A percentile compares a stretch with the other conserved stretches of the same genome.
phyloP scores from a whole-genome alignment of 2,329 filamentous ascomycete species.

The Fusarium sulawesiense region DNA sequence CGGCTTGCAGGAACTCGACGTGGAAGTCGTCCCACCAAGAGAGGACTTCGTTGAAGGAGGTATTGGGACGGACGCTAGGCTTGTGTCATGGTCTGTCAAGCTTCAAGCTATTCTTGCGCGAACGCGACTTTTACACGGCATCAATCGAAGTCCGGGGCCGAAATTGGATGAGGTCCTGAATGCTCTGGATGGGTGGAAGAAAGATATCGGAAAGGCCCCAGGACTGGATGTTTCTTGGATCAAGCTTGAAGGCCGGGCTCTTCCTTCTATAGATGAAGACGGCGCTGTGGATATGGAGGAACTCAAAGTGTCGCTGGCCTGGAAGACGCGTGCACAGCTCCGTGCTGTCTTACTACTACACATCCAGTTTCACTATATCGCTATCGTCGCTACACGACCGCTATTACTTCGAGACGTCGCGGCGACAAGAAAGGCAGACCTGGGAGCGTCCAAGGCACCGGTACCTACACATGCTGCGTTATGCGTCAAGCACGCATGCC shows the following conservation, averaged over 20 bases:
- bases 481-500: slow-evolving; percentile 48
- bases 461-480: slow-evolving; percentile 10
- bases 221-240: slow-evolving; percentile 31
- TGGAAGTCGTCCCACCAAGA: slow-evolving; percentile 49
- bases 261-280: slow-evolving; percentile 6
- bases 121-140: slow-evolving; percentile 40
- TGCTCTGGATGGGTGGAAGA: slow-evolving; percentile 24
- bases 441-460: background rate
- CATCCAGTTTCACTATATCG: slow-evolving; percentile 50
- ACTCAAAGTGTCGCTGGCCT: slow-evolving; percentile 42
- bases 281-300: slow-evolving; percentile 44
- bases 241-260: background rate
- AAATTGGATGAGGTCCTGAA: slow-evolving; percentile 30
- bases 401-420: slow-evolving; percentile 45
- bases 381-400: slow-evolving; percentile 49
- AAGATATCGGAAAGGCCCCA: slow-evolving; percentile 23
- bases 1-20: slow-evolving; percentile 51
- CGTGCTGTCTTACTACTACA: slow-evolving; percentile 48
- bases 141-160: slow-evolving; percentile 4
- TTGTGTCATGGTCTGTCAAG: slow-evolving; percentile 48
- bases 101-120: slow-evolving; percentile 47
- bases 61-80: slow-evolving; percentile 45
- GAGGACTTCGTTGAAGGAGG: slow-evolving; percentile 47
- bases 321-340: slow-evolving; percentile 46
- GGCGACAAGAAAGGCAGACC: slow-evolving; percentile 5